Evolutionary conservation across 805 yeast species (phyloP), one percentile per base, ranked within the genome.

Genomic region (Candida incommunis): DNA sequence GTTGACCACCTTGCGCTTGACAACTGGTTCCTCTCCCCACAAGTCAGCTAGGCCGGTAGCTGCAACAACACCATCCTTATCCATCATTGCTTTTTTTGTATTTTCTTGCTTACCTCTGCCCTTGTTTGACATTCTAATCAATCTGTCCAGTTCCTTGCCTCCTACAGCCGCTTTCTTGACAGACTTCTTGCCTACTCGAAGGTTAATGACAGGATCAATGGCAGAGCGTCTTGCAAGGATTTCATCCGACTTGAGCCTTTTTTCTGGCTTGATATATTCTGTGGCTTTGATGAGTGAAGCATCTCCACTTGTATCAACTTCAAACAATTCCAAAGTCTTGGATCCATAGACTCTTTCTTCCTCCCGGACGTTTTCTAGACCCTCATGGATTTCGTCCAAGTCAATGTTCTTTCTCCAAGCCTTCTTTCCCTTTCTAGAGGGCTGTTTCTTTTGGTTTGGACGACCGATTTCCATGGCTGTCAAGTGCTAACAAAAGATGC

Each of bases 361-460:
- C 43, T 85, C 94, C 47, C 86, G 70, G 43, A 70, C 70, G 40
- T 74, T 77, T 53, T 80, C 90, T 34, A 90, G 65, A 11, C 81
- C 82, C 25, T 65, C 62, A 56, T 82, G 86, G 42, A 92, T 68
- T 51, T 86, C 96, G 22, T 76, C 78, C 18, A 92, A 66, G 61
- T 92, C 95, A 47, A 92, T 82, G 62, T 92, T 85, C 64, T 86
- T 86, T 60, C 95, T 76, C 94, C 96, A 85, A 3, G 95, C 78
- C 60, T 74, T 80, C 71, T 84, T 90, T 40, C 95, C 95, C 68
- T 92, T 92, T 57, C 97, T 74, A 4, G 96, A 86, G 3, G 82
- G 58, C 64, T 88, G 96, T 40, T 66, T 66, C 53, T 69, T 71
- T 53, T 73, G 78, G 21, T 75, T 60, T 13, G 88, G 85, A 61